Evolutionary conservation across 2,329 filamentous ascomycete species (phyloP).

Genomic region (Nemania diffusa): DNA sequence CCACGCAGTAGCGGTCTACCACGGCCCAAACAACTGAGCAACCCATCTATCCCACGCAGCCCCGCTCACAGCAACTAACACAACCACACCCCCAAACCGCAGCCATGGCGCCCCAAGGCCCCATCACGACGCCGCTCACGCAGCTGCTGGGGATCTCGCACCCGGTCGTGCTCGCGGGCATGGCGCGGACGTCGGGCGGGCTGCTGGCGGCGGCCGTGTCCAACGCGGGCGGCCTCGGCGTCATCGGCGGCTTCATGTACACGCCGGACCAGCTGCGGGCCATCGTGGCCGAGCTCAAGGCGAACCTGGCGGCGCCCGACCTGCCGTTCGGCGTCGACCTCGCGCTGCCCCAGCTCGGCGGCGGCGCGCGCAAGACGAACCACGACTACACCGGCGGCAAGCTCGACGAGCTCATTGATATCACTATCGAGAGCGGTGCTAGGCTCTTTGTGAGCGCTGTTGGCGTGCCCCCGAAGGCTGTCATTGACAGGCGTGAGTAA

Average conservation of each 20-base stretch:
- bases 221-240: conserved; percentile 86
- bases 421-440: conserved; percentile 86
- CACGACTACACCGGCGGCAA: conserved; percentile 94
- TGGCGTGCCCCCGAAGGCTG: conserved; percentile 79
- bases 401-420: conserved; percentile 86
- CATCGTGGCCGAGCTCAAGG: conserved; percentile 89
- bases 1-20: background rate
- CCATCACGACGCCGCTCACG: conserved; percentile 81
- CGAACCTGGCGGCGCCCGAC: conserved; percentile 70
- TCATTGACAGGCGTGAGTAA: conserved; percentile 68
- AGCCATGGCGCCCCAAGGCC: conserved; percentile 57
- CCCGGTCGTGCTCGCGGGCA: conserved; percentile 91
- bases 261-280: conserved; percentile 78
- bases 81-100: conserved; percentile 3
- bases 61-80: background rate
- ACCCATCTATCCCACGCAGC: too few species aligned
- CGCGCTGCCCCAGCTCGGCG: conserved; percentile 88
- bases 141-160: conserved; percentile 84
- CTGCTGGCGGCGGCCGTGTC: conserved; percentile 85
- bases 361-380: conserved; percentile 86
- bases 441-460: conserved; percentile 88
- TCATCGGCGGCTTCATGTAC: conserved; percentile 77
- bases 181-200: conserved; percentile 86
- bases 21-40: background rate
- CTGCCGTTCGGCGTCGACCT: conserved; percentile 93